A percentile compares a stretch with the other conserved stretches of the same genome.
phyloP scores from a whole-genome alignment of 2,329 filamentous ascomycete species.

The Ophiostoma sp. region DNA sequence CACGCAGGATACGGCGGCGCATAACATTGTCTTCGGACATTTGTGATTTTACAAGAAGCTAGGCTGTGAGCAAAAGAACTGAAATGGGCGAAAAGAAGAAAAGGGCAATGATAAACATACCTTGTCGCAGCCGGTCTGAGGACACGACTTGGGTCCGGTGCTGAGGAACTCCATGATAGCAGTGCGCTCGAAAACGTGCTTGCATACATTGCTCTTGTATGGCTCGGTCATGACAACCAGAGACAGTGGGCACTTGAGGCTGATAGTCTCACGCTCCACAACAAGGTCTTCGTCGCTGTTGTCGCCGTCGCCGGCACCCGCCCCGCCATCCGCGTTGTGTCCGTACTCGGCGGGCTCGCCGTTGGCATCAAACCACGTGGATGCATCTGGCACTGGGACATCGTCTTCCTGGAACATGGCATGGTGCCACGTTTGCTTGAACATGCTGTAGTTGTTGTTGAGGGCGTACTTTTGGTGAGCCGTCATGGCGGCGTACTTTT shows the following conservation, averaged over 20 bases:
- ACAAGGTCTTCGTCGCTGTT: conserved; percentile 65
- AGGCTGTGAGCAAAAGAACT: conserved; percentile 13
- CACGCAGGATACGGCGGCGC: conserved; percentile 53
- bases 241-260: conserved; percentile 65
- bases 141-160: conserved; percentile 47
- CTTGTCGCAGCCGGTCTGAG: conserved; percentile 58
- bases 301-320: conserved; percentile 47
- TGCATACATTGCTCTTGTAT: conserved; percentile 60
- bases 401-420: conserved; percentile 45
- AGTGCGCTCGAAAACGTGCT: conserved; percentile 64
- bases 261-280: conserved; percentile 57
- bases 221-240: conserved; percentile 60
- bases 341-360: conserved; percentile 30
- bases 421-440: conserved; percentile 55
- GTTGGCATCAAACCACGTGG: conserved; percentile 44
- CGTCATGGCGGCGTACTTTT: conserved; percentile 40
- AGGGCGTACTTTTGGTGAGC: conserved; percentile 47
- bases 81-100: neutral
- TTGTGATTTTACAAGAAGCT: conserved; percentile 35
- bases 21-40: conserved; percentile 53
- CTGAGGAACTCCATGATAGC: conserved; percentile 54
- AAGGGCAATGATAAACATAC: conserved; percentile 33
- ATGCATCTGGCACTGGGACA: conserved; percentile 47
- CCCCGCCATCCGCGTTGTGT: conserved; percentile 42
- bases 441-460: conserved; percentile 55